Conservation (phyloP, 148 eudicot species). For the Heliamphora exappendiculata region DNA sequence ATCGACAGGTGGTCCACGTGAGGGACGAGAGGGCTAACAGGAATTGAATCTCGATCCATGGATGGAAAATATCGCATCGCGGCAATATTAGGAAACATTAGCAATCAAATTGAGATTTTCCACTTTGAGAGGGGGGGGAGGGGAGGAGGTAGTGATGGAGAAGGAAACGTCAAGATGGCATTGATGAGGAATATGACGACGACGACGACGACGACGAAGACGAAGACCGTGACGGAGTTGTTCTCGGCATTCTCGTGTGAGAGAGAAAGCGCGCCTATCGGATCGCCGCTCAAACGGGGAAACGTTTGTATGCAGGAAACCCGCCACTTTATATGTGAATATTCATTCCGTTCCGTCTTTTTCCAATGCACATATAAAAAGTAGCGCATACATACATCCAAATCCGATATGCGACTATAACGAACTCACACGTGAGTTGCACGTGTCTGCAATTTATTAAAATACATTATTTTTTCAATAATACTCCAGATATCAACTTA, state of each 20-base stretch:
- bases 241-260: conserved; percentile 21
- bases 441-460: too few species aligned
- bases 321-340: conserved; percentile 26
- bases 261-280: conserved; percentile 15
- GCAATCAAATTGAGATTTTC: neutral
- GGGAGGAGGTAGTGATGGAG: too few species aligned
- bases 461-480: too few species aligned
- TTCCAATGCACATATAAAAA: too few species aligned
- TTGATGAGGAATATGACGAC: conserved; percentile 4
- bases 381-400: too few species aligned
- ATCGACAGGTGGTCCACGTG: neutral
- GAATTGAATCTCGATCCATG: conserved; percentile 1
- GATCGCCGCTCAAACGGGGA: conserved; percentile 18
- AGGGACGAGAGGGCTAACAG: neutral
- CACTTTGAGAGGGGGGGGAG: too few species aligned
- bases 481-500: too few species aligned
- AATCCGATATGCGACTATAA: too few species aligned
- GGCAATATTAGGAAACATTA: neutral
- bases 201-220: too few species aligned
- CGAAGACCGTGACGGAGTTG: neutral
- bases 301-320: conserved; percentile 15
- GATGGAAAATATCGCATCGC: neutral
- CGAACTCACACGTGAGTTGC: too few species aligned
- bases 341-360: too few species aligned
- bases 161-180: too few species aligned